Percentiles rank a stretch among this genome's conserved stretches.
These are phyloP conservation scores for Russula sp. DNA, from an alignment of 768 basidiomycete genomes.

Conservation along the genomic window DNA sequence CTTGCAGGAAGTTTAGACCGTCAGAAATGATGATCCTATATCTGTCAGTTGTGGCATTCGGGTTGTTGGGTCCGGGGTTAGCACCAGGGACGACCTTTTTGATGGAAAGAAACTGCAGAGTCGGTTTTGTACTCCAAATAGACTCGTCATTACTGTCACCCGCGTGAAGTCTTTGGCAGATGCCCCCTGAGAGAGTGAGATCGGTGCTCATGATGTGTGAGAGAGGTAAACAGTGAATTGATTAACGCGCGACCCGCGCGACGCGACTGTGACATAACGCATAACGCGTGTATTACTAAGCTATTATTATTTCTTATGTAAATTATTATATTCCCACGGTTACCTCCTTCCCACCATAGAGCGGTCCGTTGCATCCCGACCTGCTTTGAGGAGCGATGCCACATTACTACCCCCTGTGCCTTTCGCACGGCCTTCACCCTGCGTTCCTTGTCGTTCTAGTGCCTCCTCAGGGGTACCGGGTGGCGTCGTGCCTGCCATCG, in stretches of 20 bases:
- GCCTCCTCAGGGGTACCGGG: conserved; percentile 56
- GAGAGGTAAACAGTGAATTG: conserved; percentile 11
- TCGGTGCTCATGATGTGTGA: background rate
- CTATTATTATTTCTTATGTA: background rate
- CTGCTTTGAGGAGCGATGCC: conserved; percentile 78
- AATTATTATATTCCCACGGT: background rate
- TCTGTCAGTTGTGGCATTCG: conserved; percentile 42
- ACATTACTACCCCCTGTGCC: conserved; percentile 92
- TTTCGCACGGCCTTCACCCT: conserved; percentile 49
- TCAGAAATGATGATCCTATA: conserved; percentile 88
- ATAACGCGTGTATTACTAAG: conserved; percentile 15
- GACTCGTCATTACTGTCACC: conserved; percentile 26
- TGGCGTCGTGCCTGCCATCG: conserved; percentile 69
- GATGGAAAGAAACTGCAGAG: conserved; percentile 78
- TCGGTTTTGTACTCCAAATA: conserved; percentile 40
- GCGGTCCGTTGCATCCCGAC: conserved; percentile 80
- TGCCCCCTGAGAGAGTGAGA: conserved; percentile 23
- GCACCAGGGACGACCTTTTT: conserved; percentile 61
- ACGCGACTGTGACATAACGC: conserved; percentile 18
- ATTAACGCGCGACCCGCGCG: conserved; percentile 22
- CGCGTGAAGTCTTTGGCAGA: conserved; percentile 26
- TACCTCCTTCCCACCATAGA: conserved; percentile 49
- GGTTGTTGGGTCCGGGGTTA: conserved; percentile 29
- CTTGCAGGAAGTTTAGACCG: conserved; percentile 80
- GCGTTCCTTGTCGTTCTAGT: conserved; percentile 32